phyloP scores from a whole-genome alignment of 2,329 filamentous ascomycete genomes.

The Xylaria sp. region DNA sequence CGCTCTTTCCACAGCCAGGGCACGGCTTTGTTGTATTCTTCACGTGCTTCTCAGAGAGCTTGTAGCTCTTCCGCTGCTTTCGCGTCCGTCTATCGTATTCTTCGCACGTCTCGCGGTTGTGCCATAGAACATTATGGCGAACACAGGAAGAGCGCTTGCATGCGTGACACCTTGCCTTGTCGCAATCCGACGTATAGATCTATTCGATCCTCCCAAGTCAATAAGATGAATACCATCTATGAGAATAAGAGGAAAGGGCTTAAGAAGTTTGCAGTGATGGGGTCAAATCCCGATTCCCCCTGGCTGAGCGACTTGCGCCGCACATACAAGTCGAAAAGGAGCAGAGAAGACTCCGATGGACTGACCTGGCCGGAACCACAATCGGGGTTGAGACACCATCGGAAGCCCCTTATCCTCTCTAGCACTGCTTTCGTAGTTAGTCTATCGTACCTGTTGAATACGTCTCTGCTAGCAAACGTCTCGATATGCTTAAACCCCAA shows the following conservation, averaged over 20 bases:
- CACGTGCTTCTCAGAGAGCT: conserved; percentile 51
- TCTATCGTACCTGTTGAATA: conserved; percentile 52
- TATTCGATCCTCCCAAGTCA: no score
- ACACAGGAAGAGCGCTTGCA: conserved; percentile 52
- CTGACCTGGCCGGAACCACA: conserved; percentile 52
- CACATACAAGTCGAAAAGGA: no score
- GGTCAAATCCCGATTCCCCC: no score
- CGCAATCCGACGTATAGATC: conserved; percentile 49
- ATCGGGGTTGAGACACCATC: conserved; percentile 53
- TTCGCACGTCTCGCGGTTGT: conserved; percentile 52
- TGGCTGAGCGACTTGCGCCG: no score
- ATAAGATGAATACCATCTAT: no score
- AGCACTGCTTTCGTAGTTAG: conserved; percentile 51
- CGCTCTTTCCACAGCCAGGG: conserved; percentile 51
- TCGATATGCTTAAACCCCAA: conserved; percentile 50
- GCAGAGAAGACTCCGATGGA: no score
- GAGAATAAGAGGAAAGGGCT: no score
- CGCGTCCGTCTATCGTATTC: conserved; percentile 52
- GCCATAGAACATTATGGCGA: conserved; percentile 53
- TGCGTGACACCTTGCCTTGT: conserved; percentile 49
- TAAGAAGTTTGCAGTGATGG: no score
- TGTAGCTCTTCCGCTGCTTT: conserved; percentile 47
- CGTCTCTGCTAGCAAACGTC: conserved; percentile 43
- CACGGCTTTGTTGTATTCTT: conserved; percentile 51
- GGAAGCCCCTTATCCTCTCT: conserved; percentile 48